Evolutionary conservation across 1,284 basidiomycete species (phyloP).

Genomic region (Moesziomyces sp.): DNA sequence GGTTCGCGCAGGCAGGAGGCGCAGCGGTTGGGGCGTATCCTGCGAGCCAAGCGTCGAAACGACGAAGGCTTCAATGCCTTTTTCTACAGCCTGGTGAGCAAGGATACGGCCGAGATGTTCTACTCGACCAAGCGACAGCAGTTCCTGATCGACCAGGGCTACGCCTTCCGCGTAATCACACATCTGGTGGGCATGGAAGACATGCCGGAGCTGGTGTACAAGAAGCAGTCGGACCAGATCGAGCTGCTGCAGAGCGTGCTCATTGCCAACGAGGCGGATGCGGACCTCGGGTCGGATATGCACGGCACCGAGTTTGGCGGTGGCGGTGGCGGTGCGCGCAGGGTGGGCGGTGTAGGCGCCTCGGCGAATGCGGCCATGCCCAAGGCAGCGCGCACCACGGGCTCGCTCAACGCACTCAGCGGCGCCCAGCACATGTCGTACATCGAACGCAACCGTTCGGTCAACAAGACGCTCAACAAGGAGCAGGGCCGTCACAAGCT

Average conservation of each 20-base stretch:
- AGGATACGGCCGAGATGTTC: slow-evolving; percentile 99
- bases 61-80: slow-evolving; percentile 99
- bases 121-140: slow-evolving; percentile 99
- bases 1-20: slow-evolving; percentile 98
- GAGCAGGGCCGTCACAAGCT: slow-evolving; percentile 59
- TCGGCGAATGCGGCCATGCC: slow-evolving; percentile 20
- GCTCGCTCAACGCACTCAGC: slow-evolving; percentile 65
- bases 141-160: slow-evolving; percentile 97
- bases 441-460: slow-evolving; percentile 66
- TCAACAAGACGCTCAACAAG: slow-evolving; percentile 64
- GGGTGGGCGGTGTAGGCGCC: slow-evolving; percentile 12
- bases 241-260: slow-evolving; percentile 90
- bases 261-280: slow-evolving; percentile 88
- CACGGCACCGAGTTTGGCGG: slow-evolving; percentile 69
- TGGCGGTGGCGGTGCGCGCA: slow-evolving; percentile 8
- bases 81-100: slow-evolving; percentile 98
- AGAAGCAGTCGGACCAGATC: slow-evolving; percentile 90
- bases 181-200: slow-evolving; percentile 91
- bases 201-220: slow-evolving; percentile 90
- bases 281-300: slow-evolving; percentile 86
- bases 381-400: slow-evolving; percentile 61
- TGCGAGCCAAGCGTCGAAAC: slow-evolving; percentile 95
- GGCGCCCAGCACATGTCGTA: slow-evolving; percentile 68
- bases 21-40: slow-evolving; percentile 89
- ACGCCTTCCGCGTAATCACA: slow-evolving; percentile 99